Evolutionary conservation across 345 rosid genomes (phyloP), one percentile per base, ranked within the genome.

Genomic region (Erysimum cheiranthoides): DNA sequence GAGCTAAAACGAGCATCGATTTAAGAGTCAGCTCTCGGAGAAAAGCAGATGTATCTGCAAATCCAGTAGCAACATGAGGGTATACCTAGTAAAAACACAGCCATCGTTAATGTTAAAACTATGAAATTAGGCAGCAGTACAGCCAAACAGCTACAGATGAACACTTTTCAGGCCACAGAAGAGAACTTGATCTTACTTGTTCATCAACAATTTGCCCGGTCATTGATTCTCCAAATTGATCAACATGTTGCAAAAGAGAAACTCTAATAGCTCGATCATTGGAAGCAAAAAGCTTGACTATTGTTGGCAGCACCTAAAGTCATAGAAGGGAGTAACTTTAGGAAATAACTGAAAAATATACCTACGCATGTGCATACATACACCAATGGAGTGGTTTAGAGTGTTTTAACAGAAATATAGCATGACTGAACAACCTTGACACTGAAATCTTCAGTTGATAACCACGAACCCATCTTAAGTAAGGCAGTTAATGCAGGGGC

Each of bases 21-120:
- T 95, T 95, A 40, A 95, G 99, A 86, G 98, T 93, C 87, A 95
- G 72, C 77, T 95, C 99, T 56, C 98, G 92, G 57, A 95, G 96
- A 83, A 89, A 89, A 50, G 98, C 94, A 68, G 96, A 89, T 31
- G 96, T 83, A 76, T 95, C 99, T 21, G 96, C 81, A 79, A 95
- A 93, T 71, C 99, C 98, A 67, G 93, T 87, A 70, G 98, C 90
- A 74, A 95, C 85, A 68, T 93, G 98, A 70, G 98, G 96, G 80
- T 83, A 95, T 70, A 91, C 96, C 98, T 93, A 80, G 73, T 71
- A 36, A 77, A 56, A 50, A 46, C 73, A 73, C 54, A 83, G 35
- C 43, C 49, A 61, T 54, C 16, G 36, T 61, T 67, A 27, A 17
- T 35, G 42, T 35, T 65, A 49, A 39, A 43, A 66, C 34, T 54